phyloP scores from a whole-genome alignment of 306 rosid species.

The Quercus gilva region DNA sequence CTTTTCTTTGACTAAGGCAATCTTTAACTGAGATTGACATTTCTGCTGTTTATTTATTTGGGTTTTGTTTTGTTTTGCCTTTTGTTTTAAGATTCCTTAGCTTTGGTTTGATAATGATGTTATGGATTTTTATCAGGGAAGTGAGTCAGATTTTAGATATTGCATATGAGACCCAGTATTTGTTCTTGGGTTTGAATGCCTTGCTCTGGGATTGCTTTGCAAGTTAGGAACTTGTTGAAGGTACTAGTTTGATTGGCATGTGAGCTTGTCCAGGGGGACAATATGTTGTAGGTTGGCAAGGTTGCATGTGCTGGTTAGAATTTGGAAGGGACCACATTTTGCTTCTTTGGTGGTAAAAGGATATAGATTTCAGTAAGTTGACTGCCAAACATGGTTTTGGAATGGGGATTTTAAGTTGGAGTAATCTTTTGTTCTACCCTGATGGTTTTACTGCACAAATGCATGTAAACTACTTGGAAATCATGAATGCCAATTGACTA shows the following conservation, averaged over 20 bases:
- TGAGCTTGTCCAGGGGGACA: neutral
- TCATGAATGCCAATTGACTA: neutral
- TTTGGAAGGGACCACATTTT: slow-evolving; percentile 16
- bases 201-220: slow-evolving; percentile 14
- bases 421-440: neutral
- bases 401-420: neutral
- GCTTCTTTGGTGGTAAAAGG: slow-evolving; percentile 32
- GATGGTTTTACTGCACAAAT: neutral
- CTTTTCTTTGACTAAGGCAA: neutral
- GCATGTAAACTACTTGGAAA: slow-evolving; percentile 2
- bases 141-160: neutral
- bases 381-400: neutral
- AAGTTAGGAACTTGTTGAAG: neutral
- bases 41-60: neutral
- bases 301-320: slow-evolving; percentile 28
- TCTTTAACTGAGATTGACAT: neutral
- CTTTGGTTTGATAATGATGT: neutral
- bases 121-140: neutral
- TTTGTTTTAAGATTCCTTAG: neutral
- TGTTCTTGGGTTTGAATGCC: neutral
- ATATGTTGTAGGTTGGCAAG: neutral
- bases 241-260: neutral
- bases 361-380: slow-evolving; percentile 8
- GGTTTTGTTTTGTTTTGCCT: neutral
- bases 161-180: neutral